These are phyloP conservation scores for Lepiota venenata DNA, from an alignment of 768 basidiomycete genomes.

Conservation along the genomic window DNA sequence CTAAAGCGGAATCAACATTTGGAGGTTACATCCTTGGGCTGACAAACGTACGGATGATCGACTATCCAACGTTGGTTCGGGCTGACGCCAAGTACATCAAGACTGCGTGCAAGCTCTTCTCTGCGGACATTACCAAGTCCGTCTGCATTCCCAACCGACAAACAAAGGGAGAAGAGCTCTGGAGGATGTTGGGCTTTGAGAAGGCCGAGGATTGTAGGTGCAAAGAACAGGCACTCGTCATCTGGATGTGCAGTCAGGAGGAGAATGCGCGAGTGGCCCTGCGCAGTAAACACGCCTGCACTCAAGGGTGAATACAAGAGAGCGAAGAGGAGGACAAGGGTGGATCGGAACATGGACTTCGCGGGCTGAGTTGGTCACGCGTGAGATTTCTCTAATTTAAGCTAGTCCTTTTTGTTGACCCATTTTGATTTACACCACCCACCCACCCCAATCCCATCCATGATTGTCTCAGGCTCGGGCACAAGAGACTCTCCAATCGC, in stretches of 20 bases:
- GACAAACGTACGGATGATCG: slow-evolving; percentile 65
- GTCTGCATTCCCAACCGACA: slow-evolving; percentile 79
- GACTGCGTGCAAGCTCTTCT: slow-evolving; percentile 58
- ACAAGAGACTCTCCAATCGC: slow-evolving; percentile 33
- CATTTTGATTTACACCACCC: no score
- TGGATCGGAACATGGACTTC: background rate
- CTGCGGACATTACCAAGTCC: slow-evolving; percentile 63
- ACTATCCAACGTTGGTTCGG: slow-evolving; percentile 52
- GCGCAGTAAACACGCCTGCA: slow-evolving; percentile 19
- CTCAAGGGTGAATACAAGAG: slow-evolving; percentile 29
- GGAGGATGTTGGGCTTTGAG: slow-evolving; percentile 2
- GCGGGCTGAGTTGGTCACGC: background rate
- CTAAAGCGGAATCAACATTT: slow-evolving; percentile 26
- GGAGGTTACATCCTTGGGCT: background rate
- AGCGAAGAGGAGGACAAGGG: slow-evolving; percentile 27
- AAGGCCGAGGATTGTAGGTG: slow-evolving; percentile 72
- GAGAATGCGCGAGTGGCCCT: slow-evolving; percentile 33
- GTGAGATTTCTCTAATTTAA: slow-evolving; percentile 6
- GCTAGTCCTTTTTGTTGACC: slow-evolving; percentile 6
- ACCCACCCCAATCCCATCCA: slow-evolving; percentile 12
- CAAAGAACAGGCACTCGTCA: slow-evolving; percentile 94
- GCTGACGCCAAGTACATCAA: slow-evolving; percentile 65
- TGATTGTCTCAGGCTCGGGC: slow-evolving; percentile 25
- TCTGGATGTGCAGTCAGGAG: slow-evolving; percentile 92
- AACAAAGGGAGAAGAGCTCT: slow-evolving; percentile 56